Evolutionary conservation across 306 rosid species (phyloP), one percentile per base, ranked within the genome.

Genomic region (Casuarina glauca): DNA sequence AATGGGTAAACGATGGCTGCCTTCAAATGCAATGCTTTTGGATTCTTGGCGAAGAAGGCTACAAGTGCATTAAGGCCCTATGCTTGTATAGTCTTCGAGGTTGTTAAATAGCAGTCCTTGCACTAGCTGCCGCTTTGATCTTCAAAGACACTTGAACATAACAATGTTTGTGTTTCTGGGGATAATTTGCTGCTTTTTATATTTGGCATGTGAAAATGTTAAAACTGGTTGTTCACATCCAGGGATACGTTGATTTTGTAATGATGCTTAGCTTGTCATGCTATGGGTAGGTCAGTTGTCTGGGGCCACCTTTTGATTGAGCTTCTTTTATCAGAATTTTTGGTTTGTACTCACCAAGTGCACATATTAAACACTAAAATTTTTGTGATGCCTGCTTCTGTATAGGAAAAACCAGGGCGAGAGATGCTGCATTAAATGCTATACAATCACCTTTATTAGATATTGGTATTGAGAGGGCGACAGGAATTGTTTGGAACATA

Each of bases 401-500:
- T 80, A 78, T 76, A 96, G 99, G 99, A 82, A 96, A 96, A 88
- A 91, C 97, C 58, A 90, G 99, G 87, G 98, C 99, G 43, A 93
- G 99, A 85, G 99, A 96, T 63, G 99, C 98, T 77, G 99, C 99
- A 36, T 88, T 96, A 86, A 96, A 96, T 81, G 99, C 99, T 84
- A 96, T 96, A 77, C 99, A 96, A 63, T 96, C 99, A 50, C 98
- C 97, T 79, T 86, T 96, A 70, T 90, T 96, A 51, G 99, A 93
- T 90, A 96, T 96, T 57, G 99, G 97, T 74, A 96, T 96, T 74
- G 99, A 96, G 87, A 91, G 99, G 79, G 99, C 99, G 38, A 96
- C 99, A 82, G 99, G 99, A 82, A 96, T 96, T 79, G 99, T 96
- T n/a, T 96, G 99, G 99, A 96, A 93, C 81, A 96, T 96, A 75